A percentile compares a stretch with the other conserved stretches of the same genome.
phyloP scores from a whole-genome alignment of 805 yeast species.

The Nakazawaea holstii region DNA sequence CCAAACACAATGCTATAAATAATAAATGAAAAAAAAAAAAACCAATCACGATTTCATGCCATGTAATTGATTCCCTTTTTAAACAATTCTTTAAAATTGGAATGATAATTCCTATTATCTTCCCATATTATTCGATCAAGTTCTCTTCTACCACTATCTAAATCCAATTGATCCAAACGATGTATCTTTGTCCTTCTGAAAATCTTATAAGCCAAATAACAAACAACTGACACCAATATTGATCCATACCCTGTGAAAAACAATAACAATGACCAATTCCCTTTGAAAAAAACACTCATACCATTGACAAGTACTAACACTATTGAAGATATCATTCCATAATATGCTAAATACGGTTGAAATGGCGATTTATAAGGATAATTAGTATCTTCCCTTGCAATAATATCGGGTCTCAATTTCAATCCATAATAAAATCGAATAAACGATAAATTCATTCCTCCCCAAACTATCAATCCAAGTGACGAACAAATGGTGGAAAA shows the following conservation, averaged over 20 bases:
- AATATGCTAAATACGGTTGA: conserved; percentile 49
- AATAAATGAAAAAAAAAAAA: conserved; percentile 8
- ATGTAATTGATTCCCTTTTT: conserved; percentile 12
- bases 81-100: conserved; percentile 26
- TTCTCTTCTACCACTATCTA: conserved; percentile 82
- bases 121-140: conserved; percentile 80
- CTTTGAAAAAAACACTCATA: conserved; percentile 42
- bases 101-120: conserved; percentile 44
- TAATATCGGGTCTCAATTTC: conserved; percentile 50
- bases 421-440: conserved; percentile 52
- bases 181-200: conserved; percentile 61
- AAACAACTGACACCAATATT: conserved; percentile 35
- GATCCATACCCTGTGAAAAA: conserved; percentile 54
- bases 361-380: conserved; percentile 53
- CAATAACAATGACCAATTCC: conserved; percentile 42
- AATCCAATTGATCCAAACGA: conserved; percentile 68
- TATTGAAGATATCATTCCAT: conserved; percentile 40
- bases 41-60: background rate
- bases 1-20: background rate
- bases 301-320: conserved; percentile 42
- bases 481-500: conserved; percentile 66
- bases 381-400: conserved; percentile 46
- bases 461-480: conserved; percentile 77
- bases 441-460: conserved; percentile 54
- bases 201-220: conserved; percentile 46